Percentiles rank a stretch among this genome's conserved stretches.
Evolutionary conservation across 2,329 filamentous ascomycete species (phyloP).

Genomic region (Shiraia bambusicola): DNA sequence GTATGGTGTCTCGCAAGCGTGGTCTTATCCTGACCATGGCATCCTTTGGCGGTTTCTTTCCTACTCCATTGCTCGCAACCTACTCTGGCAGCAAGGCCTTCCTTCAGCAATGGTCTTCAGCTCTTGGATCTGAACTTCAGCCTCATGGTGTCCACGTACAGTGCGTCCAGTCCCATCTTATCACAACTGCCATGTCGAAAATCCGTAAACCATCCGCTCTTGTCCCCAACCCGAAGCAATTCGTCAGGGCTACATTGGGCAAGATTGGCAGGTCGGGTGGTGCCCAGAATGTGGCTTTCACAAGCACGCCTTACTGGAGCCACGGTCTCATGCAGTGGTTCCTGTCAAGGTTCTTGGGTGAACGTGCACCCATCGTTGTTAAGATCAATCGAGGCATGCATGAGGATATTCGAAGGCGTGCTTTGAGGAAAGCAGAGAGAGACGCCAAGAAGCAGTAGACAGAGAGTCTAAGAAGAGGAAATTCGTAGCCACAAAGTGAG

Average conservation of each 20-base stretch:
- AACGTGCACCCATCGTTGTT: constrained; percentile 59
- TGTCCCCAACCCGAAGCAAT: constrained; percentile 78
- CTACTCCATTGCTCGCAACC: constrained; percentile 88
- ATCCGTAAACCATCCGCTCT: constrained; percentile 74
- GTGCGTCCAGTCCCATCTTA: constrained; percentile 86
- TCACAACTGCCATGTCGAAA: constrained; percentile 97
- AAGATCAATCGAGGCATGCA: constrained; percentile 71
- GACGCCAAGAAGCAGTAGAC: constrained; percentile 67
- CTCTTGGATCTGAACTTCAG: constrained; percentile 80
- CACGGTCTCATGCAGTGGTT: constrained; percentile 88
- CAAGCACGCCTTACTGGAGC: constrained; percentile 90
- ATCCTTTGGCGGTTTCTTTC: constrained; percentile 89
- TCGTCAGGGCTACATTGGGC: constrained; percentile 74
- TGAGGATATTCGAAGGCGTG: constrained; percentile 76
- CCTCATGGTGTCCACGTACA: constrained; percentile 84
- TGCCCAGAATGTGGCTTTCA: constrained; percentile 76
- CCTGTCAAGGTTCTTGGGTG: constrained; percentile 62
- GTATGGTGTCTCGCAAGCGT: constrained; percentile 79
- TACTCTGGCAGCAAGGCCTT: constrained; percentile 99
- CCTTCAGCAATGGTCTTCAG: constrained; percentile 91
- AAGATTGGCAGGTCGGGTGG: constrained; percentile 80
- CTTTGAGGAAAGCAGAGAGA: constrained; percentile 79
- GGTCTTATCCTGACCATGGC: constrained; percentile 97
- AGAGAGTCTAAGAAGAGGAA: not conserved
- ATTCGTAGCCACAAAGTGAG: not conserved